These are phyloP conservation scores for Phytophthora palmivora DNA, from an alignment of 352 stramenopile genomes.

Conservation along the genomic window DNA sequence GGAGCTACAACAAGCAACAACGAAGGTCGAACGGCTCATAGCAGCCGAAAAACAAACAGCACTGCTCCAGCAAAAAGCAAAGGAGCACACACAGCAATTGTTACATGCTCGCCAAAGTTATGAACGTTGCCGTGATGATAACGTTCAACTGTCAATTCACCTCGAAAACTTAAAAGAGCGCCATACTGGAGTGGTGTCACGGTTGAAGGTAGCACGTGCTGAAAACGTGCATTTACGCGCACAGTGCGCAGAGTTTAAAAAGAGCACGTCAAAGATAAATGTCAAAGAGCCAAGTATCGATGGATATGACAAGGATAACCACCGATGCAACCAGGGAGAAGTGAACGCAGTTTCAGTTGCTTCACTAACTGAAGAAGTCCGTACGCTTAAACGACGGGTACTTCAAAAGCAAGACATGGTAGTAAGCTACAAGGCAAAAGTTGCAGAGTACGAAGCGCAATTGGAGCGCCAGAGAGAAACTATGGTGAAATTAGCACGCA, in stretches of 20 bases:
- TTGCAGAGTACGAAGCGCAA: slow-evolving; percentile 41
- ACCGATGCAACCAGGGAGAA: slow-evolving; percentile 5
- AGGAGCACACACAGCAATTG: slow-evolving; percentile 48
- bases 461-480: slow-evolving; percentile 42
- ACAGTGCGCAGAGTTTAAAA: slow-evolving; percentile 30
- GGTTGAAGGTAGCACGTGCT: slow-evolving; percentile 43
- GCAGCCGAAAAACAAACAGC: slow-evolving; percentile 36
- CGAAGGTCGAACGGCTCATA: slow-evolving; percentile 35
- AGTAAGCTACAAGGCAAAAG: slow-evolving; percentile 49
- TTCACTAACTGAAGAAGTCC: slow-evolving; percentile 39
- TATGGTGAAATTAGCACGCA: slow-evolving; percentile 45
- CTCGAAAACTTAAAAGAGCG: slow-evolving; percentile 47
- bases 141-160: slow-evolving; percentile 43
- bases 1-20: slow-evolving; percentile 33
- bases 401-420: slow-evolving; percentile 70
- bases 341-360: slow-evolving; percentile 6
- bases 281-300: not conserved
- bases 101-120: slow-evolving; percentile 46
- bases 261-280: slow-evolving; percentile 8
- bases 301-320: slow-evolving; percentile 1
- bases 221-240: slow-evolving; percentile 49
- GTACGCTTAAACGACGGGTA: slow-evolving; percentile 54
- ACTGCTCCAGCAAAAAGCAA: slow-evolving; percentile 43
- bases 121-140: slow-evolving; percentile 36
- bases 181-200: slow-evolving; percentile 21